Evolutionary conservation across 352 stramenopile genomes (phyloP).

Genomic region (Globisporangium perplexum): DNA sequence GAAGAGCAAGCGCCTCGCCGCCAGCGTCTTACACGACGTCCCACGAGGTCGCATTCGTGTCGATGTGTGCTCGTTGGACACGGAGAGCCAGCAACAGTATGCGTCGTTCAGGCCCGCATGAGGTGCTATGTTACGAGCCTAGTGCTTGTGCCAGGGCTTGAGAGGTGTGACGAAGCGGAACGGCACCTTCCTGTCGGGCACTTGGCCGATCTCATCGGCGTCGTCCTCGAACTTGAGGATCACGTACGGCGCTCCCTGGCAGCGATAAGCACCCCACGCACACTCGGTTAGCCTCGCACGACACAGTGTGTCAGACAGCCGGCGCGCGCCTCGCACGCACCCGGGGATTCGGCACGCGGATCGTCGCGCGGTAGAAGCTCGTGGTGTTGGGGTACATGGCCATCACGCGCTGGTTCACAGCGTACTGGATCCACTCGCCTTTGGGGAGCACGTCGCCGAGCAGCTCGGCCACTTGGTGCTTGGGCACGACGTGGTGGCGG

Average conservation of each 20-base stretch:
- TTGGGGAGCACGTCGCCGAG: constrained; percentile 62
- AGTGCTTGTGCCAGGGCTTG: constrained; percentile 37
- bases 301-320: too few species aligned
- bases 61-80: too few species aligned
- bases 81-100: too few species aligned
- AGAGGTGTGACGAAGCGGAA: constrained; percentile 92
- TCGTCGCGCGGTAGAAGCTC: constrained; percentile 93
- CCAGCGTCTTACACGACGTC: too few species aligned
- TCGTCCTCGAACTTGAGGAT: constrained; percentile 98
- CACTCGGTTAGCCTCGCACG: neutral
- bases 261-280: constrained; percentile 9
- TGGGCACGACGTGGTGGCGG: constrained; percentile 67
- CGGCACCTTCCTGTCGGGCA: constrained; percentile 90
- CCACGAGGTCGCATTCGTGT: too few species aligned
- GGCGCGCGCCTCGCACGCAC: constrained; percentile 20
- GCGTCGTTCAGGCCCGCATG: too few species aligned
- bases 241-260: constrained; percentile 84
- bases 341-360: constrained; percentile 88
- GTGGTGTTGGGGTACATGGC: constrained; percentile 98
- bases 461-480: constrained; percentile 85
- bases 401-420: constrained; percentile 91
- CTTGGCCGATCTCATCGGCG: constrained; percentile 88
- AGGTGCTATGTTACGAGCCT: neutral
- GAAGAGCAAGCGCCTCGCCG: too few species aligned
- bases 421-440: constrained; percentile 76